Percentiles rank a stretch among this genome's conserved stretches.
phyloP scores from a whole-genome alignment of 768 basidiomycete species.

The Coprinellus micaceus region DNA sequence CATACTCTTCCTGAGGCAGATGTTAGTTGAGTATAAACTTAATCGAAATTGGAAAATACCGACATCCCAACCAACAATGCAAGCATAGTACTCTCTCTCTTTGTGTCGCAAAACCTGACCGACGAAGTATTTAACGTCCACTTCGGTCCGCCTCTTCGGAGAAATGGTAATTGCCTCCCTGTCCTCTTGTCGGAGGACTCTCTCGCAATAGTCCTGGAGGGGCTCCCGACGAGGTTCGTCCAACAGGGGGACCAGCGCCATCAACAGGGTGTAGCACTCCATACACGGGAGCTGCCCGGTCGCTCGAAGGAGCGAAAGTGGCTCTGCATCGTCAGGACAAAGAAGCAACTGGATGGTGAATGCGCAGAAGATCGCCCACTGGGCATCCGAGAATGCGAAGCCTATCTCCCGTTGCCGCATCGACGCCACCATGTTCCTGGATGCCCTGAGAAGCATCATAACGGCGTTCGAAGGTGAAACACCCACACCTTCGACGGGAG shows the following conservation, averaged over 20 bases:
- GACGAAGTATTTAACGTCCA: slow-evolving; percentile 40
- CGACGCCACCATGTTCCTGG: slow-evolving; percentile 21
- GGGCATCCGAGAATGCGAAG: background rate
- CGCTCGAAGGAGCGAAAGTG: slow-evolving; percentile 27
- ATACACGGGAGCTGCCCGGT: slow-evolving; percentile 35
- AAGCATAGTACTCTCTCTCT: slow-evolving; percentile 38
- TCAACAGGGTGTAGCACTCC: slow-evolving; percentile 40
- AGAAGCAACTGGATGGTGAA: slow-evolving; percentile 36
- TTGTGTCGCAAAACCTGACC: slow-evolving; percentile 46
- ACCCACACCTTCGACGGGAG: slow-evolving; percentile 2
- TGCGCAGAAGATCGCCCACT: slow-evolving; percentile 23
- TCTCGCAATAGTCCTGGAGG: slow-evolving; percentile 28
- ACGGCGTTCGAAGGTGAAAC: background rate
- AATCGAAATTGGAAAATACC: too few species aligned
- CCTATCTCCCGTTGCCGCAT: slow-evolving; percentile 6
- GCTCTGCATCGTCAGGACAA: slow-evolving; percentile 27
- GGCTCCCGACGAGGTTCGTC: slow-evolving; percentile 17
- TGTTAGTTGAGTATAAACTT: too few species aligned
- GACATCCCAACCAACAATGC: slow-evolving; percentile 51
- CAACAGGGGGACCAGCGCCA: slow-evolving; percentile 33
- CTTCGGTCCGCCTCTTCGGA: background rate
- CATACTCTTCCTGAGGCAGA: too few species aligned
- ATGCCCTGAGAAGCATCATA: slow-evolving; percentile 18
- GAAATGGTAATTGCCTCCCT: slow-evolving; percentile 15
- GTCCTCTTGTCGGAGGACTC: slow-evolving; percentile 28